Base-by-base conservation (phyloP, 106 monocot genomes). In the Iris macrosiphon region DNA sequence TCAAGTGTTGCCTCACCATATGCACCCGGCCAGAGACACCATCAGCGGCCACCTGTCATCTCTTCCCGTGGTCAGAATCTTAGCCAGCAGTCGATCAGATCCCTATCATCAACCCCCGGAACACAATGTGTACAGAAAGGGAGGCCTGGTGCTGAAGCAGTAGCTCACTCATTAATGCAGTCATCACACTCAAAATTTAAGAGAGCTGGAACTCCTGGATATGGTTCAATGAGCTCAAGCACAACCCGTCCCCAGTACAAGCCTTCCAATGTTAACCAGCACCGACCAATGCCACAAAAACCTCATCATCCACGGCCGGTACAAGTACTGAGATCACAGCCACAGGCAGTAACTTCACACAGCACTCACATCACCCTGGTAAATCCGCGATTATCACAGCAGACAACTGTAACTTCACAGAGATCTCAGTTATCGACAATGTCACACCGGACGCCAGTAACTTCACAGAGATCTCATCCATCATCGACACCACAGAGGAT, bases 141-240 rank as follows among this genome's bases (percentile, higher is more conserved):
- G 9, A 53, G 45, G n/a, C 33, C 14, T 35, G 35, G 14, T 16
- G n/a, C n/a, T n/a, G n/a, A n/a, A n/a, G 26, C 15, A 22, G 41
- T 38, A 4, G 25, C 49, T 31, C 30, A 34, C 39, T 45, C 17
- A n/a, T 17, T 45, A 12, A 6, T 26, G 0, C 21, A 57, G n/a
- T n/a, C n/a, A 7, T 58, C 48, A 7, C 63, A 15, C 29, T 1
- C 55, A 35, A 59, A 44, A 55, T 63, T 52, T 46, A 83, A 77
- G 66, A 64, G 62, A 25, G 45, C n/a, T n/a, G n/a, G n/a, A n/a
- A n/a, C n/a, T n/a, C n/a, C n/a, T n/a, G n/a, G n/a, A 26, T 32
- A 24, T 51, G 31, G 8, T 26, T 19, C 23, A 29, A 4, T 9
- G 17, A 60, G 13, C n/a, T 8, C 26, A 24, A 39, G 45, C 22